These are phyloP conservation scores for Puccinia brachypodii DNA, from an alignment of 1,284 basidiomycete genomes.

Conservation along the genomic window DNA sequence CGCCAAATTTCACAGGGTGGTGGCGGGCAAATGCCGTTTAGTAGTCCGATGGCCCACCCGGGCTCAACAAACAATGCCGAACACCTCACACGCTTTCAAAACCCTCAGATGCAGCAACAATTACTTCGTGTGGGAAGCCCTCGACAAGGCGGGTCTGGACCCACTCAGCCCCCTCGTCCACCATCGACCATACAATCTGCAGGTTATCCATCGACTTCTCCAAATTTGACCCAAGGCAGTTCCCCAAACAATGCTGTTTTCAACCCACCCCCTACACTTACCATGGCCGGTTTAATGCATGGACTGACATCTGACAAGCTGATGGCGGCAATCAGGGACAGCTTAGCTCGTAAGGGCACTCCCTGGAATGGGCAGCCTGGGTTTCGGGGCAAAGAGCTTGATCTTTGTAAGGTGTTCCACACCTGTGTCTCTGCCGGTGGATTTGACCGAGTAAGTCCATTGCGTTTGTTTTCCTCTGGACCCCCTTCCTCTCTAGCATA, in stretches of 20 bases:
- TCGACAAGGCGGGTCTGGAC: conserved; percentile 20
- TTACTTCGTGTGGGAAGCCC: conserved; percentile 27
- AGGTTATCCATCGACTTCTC: conserved; percentile 9
- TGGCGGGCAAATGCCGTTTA: conserved; percentile 31
- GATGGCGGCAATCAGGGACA: conserved; percentile 15
- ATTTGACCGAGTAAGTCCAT: conserved; percentile 36
- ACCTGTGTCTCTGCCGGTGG: conserved; percentile 29
- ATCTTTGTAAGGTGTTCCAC: conserved; percentile 32
- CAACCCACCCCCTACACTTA: neutral
- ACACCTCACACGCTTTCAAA: conserved; percentile 31
- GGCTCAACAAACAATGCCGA: conserved; percentile 10
- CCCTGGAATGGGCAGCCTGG: conserved; percentile 29
- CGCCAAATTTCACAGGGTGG: conserved; percentile 18
- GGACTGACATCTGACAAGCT: conserved; percentile 33
- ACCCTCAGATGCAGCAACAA: conserved; percentile 23
- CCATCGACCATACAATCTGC: conserved; percentile 24
- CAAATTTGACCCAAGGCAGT: conserved; percentile 23
- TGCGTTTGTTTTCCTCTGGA: neutral
- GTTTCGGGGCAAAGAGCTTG: conserved; percentile 42
- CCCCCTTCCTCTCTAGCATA: neutral
- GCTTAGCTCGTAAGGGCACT: conserved; percentile 1
- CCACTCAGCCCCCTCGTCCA: conserved; percentile 41
- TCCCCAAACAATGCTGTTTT: neutral
- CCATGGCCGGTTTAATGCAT: neutral
- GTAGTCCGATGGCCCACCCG: conserved; percentile 28